Conservation (phyloP, 306 rosid species). For the Styphnolobium japonicum region DNA sequence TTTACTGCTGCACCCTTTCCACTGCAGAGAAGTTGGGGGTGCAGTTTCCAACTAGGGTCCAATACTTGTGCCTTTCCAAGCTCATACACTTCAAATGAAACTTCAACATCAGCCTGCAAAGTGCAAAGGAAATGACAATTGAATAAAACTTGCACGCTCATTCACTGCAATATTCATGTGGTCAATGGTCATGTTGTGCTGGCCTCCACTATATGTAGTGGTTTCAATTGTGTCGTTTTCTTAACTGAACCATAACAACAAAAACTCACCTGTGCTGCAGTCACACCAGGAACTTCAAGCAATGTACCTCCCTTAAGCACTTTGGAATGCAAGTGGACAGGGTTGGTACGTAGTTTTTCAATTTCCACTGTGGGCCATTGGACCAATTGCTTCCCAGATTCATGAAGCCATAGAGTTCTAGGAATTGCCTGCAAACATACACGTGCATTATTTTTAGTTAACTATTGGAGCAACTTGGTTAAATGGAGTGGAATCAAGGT, state of each 20-base stretch:
- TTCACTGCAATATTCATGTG: too few relatives aligned
- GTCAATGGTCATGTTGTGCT: too few relatives aligned
- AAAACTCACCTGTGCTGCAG: conserved; percentile 44
- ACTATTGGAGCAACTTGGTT: too few relatives aligned
- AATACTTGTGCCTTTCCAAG: conserved; percentile 37
- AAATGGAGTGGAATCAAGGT: too few relatives aligned
- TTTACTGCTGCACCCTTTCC: conserved; percentile 34
- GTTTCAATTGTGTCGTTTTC: too few relatives aligned
- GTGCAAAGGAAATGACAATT: background rate
- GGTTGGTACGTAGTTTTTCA: conserved; percentile 30
- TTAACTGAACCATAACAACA: too few relatives aligned
- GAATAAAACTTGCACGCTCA: too few relatives aligned
- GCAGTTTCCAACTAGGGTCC: conserved; percentile 25
- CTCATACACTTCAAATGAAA: conserved; percentile 34
- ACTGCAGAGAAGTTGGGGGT: conserved; percentile 44
- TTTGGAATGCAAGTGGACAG: background rate
- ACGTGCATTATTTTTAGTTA: too few relatives aligned
- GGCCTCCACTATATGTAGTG: too few relatives aligned
- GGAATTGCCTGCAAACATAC: conserved; percentile 26
- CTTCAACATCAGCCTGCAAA: conserved; percentile 63
- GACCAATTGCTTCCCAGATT: conserved; percentile 39
- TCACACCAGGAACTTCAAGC: conserved; percentile 23
- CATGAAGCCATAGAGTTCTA: conserved; percentile 34
- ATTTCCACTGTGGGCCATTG: conserved; percentile 50
- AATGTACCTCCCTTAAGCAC: conserved; percentile 27